Conservation (phyloP, 352 stramenopile genomes). For the Phytophthora chlamydospora region DNA sequence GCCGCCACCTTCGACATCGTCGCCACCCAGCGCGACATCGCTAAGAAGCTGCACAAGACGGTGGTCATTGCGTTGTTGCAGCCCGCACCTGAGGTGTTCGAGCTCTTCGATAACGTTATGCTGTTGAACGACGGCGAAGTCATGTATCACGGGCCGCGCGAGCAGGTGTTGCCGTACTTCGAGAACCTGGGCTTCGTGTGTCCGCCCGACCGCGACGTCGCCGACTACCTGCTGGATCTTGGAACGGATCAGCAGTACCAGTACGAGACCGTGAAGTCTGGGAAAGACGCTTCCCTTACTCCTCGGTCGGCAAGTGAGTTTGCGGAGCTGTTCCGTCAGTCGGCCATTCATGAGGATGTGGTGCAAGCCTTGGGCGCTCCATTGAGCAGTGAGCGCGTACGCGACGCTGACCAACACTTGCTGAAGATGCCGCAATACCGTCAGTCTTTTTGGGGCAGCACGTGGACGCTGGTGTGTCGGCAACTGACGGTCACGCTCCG, state of each 20-base stretch:
- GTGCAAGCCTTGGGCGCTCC: constrained; percentile 66
- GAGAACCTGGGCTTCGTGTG: constrained; percentile 36
- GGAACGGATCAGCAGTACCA: constrained; percentile 31
- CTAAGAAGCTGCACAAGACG: constrained; percentile 37
- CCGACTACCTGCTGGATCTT: constrained; percentile 27
- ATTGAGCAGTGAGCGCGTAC: constrained; percentile 8
- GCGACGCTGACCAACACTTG: constrained; percentile 41
- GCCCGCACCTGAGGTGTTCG: constrained; percentile 15
- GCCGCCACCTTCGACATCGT: constrained; percentile 89
- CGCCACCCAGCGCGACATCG: constrained; percentile 27
- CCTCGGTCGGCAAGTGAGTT: constrained; percentile 25
- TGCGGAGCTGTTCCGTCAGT: constrained; percentile 22
- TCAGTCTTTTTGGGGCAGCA: constrained; percentile 59
- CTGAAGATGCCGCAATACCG: constrained; percentile 47
- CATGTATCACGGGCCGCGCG: constrained; percentile 63
- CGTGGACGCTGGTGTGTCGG: constrained; percentile 37
- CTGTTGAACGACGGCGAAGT: constrained; percentile 63
- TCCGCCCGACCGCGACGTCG: constrained; percentile 23
- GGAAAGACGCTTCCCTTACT: constrained; percentile 1
- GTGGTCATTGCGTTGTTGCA: constrained; percentile 63
- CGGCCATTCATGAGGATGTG: constrained; percentile 28
- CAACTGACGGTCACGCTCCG: constrained; percentile 51
- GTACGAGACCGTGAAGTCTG: constrained; percentile 14
- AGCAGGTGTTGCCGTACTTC: constrained; percentile 45
- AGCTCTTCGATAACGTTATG: constrained; percentile 74